Base-by-base conservation (phyloP, 225 moss, liverwort and hornwort species). In the Neckera pumila region DNA sequence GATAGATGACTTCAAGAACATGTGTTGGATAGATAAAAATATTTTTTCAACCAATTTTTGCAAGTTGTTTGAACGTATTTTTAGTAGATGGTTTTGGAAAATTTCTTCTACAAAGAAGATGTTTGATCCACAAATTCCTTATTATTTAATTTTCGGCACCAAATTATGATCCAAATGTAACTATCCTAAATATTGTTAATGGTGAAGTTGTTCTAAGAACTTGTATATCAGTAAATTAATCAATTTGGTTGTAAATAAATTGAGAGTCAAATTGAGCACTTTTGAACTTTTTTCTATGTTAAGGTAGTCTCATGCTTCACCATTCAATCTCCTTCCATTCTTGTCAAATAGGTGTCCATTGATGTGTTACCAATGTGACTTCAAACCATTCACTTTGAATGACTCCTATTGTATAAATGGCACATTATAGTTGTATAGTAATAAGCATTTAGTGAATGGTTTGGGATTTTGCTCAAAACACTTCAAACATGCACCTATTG, bases 391-490 rank as follows among this genome's bases (percentile, higher is more conserved):
- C 0, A 18, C 4, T 74, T 31, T 47, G 11, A 74, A 74, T 74
- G 18, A 0, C 4, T 74, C 17, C 2, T 71, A 14, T 8, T 42
- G 26, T 42, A 40, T 0, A 71, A 26, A 71, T 25, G 8, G 3
- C 47, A 47, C 70, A 42, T 42, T 5, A 15, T 71, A 42, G 8
- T 71, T 70, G 42, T 40, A 42, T 42, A 70, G 4, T 70, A 70
- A 40, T 26, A 40, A 70, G 14, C 8, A 40, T 40, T 42, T 25
- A 71, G 3, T 14, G 26, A 42, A 70, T 70, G 14, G 5, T 40
- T 70, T 70, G 8, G 9, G 1, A 2, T 15, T 9, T 26, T 40
- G 0, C 1, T 71, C 4, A 31, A 26, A 11, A 11, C 0, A 2
- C 31, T 74, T 47, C 18, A 47, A 47, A 47, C 30, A 74, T 18